These are phyloP conservation scores for Drechslerella coelobrocha DNA, from an alignment of 2,329 filamentous ascomycete genomes.

Conservation along the genomic window DNA sequence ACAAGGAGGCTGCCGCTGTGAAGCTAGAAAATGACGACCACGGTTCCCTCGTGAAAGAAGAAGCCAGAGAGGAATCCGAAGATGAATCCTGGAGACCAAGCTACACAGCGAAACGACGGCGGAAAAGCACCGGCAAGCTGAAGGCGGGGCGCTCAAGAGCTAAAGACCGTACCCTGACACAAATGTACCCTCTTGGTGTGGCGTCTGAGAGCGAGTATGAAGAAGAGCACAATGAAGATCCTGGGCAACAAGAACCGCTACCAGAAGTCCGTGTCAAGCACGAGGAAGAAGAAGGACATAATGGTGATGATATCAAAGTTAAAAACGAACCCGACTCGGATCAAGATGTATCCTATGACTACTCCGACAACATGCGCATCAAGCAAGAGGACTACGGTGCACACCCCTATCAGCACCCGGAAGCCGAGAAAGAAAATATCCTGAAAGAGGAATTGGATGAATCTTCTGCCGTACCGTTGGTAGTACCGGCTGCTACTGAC, in stretches of 20 bases:
- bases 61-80: constrained; percentile 11
- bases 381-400: constrained; percentile 27
- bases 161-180: constrained; percentile 26
- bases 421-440: not conserved
- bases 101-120: constrained; percentile 25
- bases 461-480: not conserved
- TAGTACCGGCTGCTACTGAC: not conserved
- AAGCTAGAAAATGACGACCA: constrained; percentile 16
- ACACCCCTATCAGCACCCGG: not conserved
- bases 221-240: constrained; percentile 14
- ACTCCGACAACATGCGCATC: constrained; percentile 3
- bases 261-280: constrained; percentile 5
- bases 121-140: constrained; percentile 1
- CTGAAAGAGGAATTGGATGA: not conserved
- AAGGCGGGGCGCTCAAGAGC: constrained; percentile 2
- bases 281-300: constrained; percentile 1
- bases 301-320: constrained; percentile 5
- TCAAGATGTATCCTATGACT: constrained; percentile 12
- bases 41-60: constrained; percentile 13
- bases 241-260: not conserved
- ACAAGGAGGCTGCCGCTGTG: not conserved
- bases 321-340: constrained; percentile 31
- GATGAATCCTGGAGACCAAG: constrained; percentile 37
- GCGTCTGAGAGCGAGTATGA: constrained; percentile 34
- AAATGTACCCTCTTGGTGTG: constrained; percentile 31